Percentiles rank a stretch among this genome's conserved stretches.
These are phyloP conservation scores for Eragrostis curvula DNA, from an alignment of 176 grass and related monocot genomes.

Conservation along the genomic window DNA sequence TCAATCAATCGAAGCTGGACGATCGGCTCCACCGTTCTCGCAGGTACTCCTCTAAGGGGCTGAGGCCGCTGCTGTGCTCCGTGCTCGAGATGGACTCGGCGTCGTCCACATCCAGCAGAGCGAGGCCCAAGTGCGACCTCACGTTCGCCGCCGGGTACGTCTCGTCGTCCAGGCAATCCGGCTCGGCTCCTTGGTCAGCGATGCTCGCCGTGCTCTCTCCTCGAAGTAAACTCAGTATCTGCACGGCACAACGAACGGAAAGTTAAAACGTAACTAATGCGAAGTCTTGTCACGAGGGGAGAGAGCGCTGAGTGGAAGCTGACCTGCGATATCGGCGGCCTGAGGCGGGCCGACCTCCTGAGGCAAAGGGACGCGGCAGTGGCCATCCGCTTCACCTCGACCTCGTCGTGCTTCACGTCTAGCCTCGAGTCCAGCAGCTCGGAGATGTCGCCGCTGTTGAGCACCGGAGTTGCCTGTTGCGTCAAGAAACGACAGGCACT, in stretches of 20 bases:
- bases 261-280: neutral
- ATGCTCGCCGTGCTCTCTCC: conserved; percentile 47
- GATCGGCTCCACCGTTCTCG: conserved; percentile 79
- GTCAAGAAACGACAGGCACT: neutral
- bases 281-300: neutral
- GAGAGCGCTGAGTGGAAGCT: neutral
- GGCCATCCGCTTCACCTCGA: conserved; percentile 65
- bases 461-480: conserved; percentile 68
- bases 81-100: conserved; percentile 77
- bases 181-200: conserved; percentile 32
- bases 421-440: conserved; percentile 77
- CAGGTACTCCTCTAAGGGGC: conserved; percentile 85
- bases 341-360: conserved; percentile 66
- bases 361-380: conserved; percentile 78
- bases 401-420: conserved; percentile 54
- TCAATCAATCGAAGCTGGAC: conserved; percentile 83
- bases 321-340: conserved; percentile 79
- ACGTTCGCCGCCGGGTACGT: conserved; percentile 71
- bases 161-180: conserved; percentile 80
- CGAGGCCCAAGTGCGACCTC: conserved; percentile 72
- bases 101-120: conserved; percentile 76
- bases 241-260: neutral
- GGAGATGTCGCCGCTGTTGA: conserved; percentile 67
- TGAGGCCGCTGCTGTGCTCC: conserved; percentile 65
- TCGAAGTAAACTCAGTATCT: conserved; percentile 66